These are phyloP conservation scores for Rutstroemia sp. DNA, from an alignment of 2,329 filamentous ascomycete genomes.

Conservation along the genomic window DNA sequence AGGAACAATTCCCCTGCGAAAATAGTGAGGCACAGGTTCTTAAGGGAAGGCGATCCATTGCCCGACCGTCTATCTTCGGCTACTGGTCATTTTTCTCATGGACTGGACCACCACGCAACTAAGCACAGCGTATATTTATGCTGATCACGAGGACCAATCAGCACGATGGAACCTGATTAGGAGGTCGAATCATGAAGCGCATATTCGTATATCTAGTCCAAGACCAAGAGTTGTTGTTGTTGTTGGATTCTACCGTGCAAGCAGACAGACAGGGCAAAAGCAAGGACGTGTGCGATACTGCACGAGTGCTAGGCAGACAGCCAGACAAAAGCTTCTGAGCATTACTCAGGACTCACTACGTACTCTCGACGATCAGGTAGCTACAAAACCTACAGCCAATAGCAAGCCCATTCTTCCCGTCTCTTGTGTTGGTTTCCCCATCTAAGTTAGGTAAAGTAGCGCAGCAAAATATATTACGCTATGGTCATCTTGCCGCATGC, in stretches of 20 bases:
- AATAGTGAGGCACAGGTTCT: neutral
- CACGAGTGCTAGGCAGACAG: neutral
- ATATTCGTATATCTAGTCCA: too few species aligned
- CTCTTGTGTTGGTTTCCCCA: neutral
- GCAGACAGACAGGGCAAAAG: neutral
- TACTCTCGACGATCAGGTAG: neutral
- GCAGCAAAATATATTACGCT: conserved; percentile 1
- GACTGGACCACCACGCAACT: neutral
- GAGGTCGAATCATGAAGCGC: too few species aligned
- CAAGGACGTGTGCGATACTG: neutral
- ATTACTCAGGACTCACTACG: neutral
- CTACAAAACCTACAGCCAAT: neutral
- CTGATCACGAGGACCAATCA: neutral
- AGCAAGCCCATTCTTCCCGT: neutral
- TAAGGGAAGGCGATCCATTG: neutral
- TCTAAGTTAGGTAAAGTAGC: conserved; percentile 1
- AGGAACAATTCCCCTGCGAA: conserved; percentile 1
- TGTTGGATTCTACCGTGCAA: neutral
- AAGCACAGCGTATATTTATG: neutral
- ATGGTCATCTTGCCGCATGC: conserved; percentile 8
- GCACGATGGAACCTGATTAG: too few species aligned
- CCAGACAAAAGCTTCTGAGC: neutral
- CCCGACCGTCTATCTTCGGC: neutral
- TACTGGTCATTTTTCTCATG: neutral
- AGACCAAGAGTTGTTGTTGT: neutral